These are phyloP conservation scores for Mycena epipterygia DNA, from an alignment of 768 basidiomycete genomes.

Conservation along the genomic window DNA sequence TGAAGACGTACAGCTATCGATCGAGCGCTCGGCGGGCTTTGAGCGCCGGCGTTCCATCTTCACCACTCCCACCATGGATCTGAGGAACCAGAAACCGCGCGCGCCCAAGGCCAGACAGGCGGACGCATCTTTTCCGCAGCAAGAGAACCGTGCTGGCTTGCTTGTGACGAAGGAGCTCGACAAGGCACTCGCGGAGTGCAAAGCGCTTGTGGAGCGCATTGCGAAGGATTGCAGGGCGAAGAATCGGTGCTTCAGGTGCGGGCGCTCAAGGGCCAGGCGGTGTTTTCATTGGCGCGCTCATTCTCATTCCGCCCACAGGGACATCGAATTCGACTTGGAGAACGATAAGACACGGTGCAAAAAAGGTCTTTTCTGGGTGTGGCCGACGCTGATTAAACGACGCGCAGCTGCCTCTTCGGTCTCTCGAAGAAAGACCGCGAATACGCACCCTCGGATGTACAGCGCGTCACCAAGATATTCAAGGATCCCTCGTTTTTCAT, in stretches of 20 bases:
- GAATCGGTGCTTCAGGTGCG: slow-evolving; percentile 66
- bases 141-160: slow-evolving; percentile 52
- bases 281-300: background rate
- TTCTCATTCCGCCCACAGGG: slow-evolving; percentile 52
- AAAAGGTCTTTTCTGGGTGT: background rate
- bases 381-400: background rate
- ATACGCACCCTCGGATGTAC: slow-evolving; percentile 56
- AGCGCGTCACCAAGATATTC: slow-evolving; percentile 64
- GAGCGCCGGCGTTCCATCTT: background rate
- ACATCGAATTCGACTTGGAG: slow-evolving; percentile 70
- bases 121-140: slow-evolving; percentile 45
- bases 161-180: slow-evolving; percentile 65
- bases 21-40: background rate
- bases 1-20: too few relatives aligned
- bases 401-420: slow-evolving; percentile 58
- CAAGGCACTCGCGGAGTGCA: slow-evolving; percentile 63
- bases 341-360: slow-evolving; percentile 55
- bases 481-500: slow-evolving; percentile 64
- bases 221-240: slow-evolving; percentile 59
- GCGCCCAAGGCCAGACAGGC: slow-evolving; percentile 1
- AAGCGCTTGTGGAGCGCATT: slow-evolving; percentile 59
- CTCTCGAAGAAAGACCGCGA: slow-evolving; percentile 42
- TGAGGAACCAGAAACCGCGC: slow-evolving; percentile 4
- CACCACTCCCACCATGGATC: slow-evolving; percentile 15
- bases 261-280: background rate